Conservation (phyloP, 768 basidiomycete genomes). For the Sporobolomyces roseus region DNA sequence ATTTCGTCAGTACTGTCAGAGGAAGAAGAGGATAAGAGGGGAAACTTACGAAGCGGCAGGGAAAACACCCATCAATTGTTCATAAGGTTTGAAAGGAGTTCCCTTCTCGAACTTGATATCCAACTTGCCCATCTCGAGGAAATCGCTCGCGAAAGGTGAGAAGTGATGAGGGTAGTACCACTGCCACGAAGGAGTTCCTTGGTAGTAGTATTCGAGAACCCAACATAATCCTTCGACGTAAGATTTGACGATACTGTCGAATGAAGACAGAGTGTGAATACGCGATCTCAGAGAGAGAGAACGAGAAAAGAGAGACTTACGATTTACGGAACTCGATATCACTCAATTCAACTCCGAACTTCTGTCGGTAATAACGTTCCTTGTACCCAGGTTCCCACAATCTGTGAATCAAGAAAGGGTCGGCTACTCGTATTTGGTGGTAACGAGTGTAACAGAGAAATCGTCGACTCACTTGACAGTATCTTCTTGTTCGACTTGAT, state of each 20-base stretch:
- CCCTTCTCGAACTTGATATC: constrained; percentile 70
- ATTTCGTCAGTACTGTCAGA: too few relatives aligned
- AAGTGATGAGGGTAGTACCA: constrained; percentile 99
- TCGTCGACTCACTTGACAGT: constrained; percentile 86
- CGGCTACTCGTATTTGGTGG: neutral
- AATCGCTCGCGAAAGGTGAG: constrained; percentile 95
- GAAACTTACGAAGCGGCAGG: constrained; percentile 74
- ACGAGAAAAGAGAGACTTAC: constrained; percentile 54
- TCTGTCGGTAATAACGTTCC: constrained; percentile 88
- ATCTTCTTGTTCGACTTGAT: constrained; percentile 90
- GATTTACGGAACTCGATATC: constrained; percentile 68
- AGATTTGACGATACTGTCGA: constrained; percentile 64
- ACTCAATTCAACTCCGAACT: constrained; percentile 72
- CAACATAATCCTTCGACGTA: constrained; percentile 93
- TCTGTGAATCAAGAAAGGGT: constrained; percentile 51
- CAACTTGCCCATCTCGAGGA: constrained; percentile 68
- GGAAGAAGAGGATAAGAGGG: neutral
- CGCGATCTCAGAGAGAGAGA: neutral
- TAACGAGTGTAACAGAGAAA: neutral
- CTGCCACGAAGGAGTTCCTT: constrained; percentile 70
- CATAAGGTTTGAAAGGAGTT: constrained; percentile 90
- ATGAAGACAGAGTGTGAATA: neutral
- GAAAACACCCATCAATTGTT: constrained; percentile 97
- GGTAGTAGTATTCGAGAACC: constrained; percentile 97
- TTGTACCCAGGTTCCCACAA: constrained; percentile 94